A percentile compares a stretch with the other conserved stretches of the same genome.
Conservation (phyloP, 2,329 filamentous ascomycete genomes). For the Xylariaceae sp. region DNA sequence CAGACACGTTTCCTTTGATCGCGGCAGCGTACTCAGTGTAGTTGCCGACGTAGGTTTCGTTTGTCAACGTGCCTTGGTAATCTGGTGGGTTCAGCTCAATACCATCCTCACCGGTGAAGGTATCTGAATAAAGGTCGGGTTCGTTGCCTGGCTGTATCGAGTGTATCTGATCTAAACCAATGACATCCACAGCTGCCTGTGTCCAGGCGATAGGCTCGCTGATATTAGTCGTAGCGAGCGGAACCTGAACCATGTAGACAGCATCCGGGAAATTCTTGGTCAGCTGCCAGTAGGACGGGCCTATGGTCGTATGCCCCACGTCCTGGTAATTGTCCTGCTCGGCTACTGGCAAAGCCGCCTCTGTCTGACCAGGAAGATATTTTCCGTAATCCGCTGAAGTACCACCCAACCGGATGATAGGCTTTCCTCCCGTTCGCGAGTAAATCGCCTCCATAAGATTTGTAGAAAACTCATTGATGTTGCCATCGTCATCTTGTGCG, state of each 20-base stretch:
- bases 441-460: slow-evolving; percentile 31
- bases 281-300: slow-evolving; percentile 30
- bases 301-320: slow-evolving; percentile 30
- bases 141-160: slow-evolving; percentile 34
- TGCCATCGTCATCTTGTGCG: slow-evolving; percentile 26
- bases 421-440: slow-evolving; percentile 29
- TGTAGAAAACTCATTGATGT: slow-evolving; percentile 28
- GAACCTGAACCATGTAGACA: slow-evolving; percentile 32
- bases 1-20: slow-evolving; percentile 21
- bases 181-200: slow-evolving; percentile 22
- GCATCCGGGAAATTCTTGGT: slow-evolving; percentile 27
- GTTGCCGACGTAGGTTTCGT: slow-evolving; percentile 31
- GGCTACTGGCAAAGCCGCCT: slow-evolving; percentile 27
- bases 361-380: slow-evolving; percentile 27
- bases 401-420: slow-evolving; percentile 32
- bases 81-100: slow-evolving; percentile 27
- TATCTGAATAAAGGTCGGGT: slow-evolving; percentile 28
- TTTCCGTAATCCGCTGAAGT: slow-evolving; percentile 32
- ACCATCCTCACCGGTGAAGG: slow-evolving; percentile 19
- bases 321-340: slow-evolving; percentile 31
- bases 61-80: slow-evolving; percentile 30
- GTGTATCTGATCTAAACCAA: slow-evolving; percentile 30
- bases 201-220: slow-evolving; percentile 31
- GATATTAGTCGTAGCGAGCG: slow-evolving; percentile 30
- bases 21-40: slow-evolving; percentile 30